These are phyloP conservation scores for Immersiella caudata DNA, from an alignment of 495 filamentous ascomycete genomes.

Conservation along the genomic window DNA sequence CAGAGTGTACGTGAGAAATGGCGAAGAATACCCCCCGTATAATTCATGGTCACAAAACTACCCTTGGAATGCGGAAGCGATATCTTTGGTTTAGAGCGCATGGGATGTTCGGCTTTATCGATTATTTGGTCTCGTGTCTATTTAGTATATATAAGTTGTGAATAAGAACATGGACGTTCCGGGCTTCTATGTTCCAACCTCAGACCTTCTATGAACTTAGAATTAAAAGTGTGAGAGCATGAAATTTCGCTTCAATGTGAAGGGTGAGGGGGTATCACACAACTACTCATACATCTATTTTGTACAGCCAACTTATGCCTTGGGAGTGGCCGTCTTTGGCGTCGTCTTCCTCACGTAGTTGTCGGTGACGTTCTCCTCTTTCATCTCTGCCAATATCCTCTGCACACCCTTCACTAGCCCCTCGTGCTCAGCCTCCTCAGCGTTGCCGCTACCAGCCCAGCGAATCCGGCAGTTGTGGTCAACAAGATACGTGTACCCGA, in stretches of 20 bases:
- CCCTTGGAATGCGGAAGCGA: not conserved
- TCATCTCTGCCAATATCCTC: conserved; percentile 66
- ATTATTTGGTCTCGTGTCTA: not conserved
- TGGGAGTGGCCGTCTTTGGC: not conserved
- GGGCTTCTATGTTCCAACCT: no score
- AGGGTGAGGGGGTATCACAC: conserved; percentile 14
- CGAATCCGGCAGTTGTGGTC: conserved; percentile 86
- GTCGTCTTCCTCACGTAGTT: conserved; percentile 22
- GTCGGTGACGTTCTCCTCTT: conserved; percentile 31
- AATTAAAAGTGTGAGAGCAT: no score
- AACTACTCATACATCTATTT: conserved; percentile 2
- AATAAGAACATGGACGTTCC: no score
- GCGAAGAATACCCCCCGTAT: not conserved
- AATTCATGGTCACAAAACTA: not conserved
- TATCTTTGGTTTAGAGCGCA: no score
- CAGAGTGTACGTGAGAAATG: conserved; percentile 7
- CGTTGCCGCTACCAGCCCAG: conserved; percentile 89
- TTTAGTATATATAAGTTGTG: not conserved
- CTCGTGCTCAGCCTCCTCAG: conserved; percentile 68
- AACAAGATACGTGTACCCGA: conserved; percentile 92
- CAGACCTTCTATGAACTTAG: no score
- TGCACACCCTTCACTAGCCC: conserved; percentile 68
- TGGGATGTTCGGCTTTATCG: not conserved
- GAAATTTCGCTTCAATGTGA: not conserved
- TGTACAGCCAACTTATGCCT: not conserved